These are phyloP conservation scores for Pseudogymnoascus sp. DNA, from an alignment of 2,329 filamentous ascomycete genomes.

Conservation along the genomic window DNA sequence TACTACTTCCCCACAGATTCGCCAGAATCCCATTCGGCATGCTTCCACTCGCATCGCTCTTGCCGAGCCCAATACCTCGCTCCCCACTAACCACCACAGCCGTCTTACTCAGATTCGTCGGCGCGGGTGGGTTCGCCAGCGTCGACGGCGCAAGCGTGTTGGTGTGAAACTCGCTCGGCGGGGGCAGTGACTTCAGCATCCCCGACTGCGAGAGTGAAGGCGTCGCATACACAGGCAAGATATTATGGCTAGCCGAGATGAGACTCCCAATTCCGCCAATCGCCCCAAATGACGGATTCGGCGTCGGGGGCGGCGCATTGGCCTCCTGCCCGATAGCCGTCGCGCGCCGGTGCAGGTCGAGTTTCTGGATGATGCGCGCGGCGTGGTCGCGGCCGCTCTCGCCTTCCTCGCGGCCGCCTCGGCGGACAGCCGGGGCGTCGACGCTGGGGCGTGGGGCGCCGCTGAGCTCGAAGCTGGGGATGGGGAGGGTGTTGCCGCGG, in stretches of 20 bases:
- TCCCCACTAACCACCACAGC: slow-evolving; percentile 78
- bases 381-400: slow-evolving; percentile 75
- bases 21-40: slow-evolving; percentile 83
- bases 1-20: slow-evolving; percentile 86
- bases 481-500: slow-evolving; percentile 54
- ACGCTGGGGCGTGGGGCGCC: slow-evolving; percentile 57
- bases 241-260: slow-evolving; percentile 75
- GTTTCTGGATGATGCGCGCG: slow-evolving; percentile 82
- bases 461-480: slow-evolving; percentile 52
- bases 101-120: slow-evolving; percentile 78
- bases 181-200: slow-evolving; percentile 28
- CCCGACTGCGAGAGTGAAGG: slow-evolving; percentile 24
- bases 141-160: slow-evolving; percentile 74
- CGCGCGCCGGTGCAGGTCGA: slow-evolving; percentile 80
- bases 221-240: slow-evolving; percentile 58
- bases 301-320: slow-evolving; percentile 31
- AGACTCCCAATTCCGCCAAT: slow-evolving; percentile 71
- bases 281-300: slow-evolving; percentile 29
- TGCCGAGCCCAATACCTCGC: slow-evolving; percentile 57
- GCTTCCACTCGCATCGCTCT: slow-evolving; percentile 53
- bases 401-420: slow-evolving; percentile 59
- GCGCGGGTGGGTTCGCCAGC: slow-evolving; percentile 71
- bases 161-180: slow-evolving; percentile 38
- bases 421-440: slow-evolving; percentile 45
- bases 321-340: slow-evolving; percentile 42